These are phyloP conservation scores for Candida arabinofermentans DNA, from an alignment of 805 yeast species.

Conservation along the genomic window DNA sequence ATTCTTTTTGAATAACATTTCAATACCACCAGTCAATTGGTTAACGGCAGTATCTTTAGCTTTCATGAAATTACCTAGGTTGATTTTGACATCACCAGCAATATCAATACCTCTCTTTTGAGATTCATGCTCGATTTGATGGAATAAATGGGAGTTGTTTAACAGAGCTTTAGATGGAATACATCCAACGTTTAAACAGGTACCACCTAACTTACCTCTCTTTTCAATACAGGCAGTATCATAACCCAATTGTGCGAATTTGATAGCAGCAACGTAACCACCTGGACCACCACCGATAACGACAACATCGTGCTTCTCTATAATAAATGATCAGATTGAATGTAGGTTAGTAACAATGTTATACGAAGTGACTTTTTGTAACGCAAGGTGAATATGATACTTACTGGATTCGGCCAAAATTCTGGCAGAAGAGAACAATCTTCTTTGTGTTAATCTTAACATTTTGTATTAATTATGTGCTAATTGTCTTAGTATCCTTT, in stretches of 20 bases:
- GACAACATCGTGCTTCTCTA: slow-evolving; percentile 75
- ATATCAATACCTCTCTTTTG: slow-evolving; percentile 88
- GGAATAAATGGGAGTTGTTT: slow-evolving; percentile 92
- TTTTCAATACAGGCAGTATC: slow-evolving; percentile 96
- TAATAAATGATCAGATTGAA: neutral
- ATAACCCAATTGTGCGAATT: slow-evolving; percentile 93
- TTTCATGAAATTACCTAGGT: slow-evolving; percentile 76
- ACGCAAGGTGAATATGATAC: slow-evolving; percentile 4
- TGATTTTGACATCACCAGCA: slow-evolving; percentile 59
- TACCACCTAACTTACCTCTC: slow-evolving; percentile 96
- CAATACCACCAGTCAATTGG: slow-evolving; percentile 91
- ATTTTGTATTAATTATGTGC: slow-evolving; percentile 13
- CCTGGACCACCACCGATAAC: slow-evolving; percentile 99
- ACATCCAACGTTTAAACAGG: slow-evolving; percentile 98
- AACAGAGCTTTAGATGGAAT: slow-evolving; percentile 95
- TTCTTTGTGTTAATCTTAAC: slow-evolving; percentile 29
- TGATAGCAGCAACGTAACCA: slow-evolving; percentile 98
- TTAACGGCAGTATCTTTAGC: slow-evolving; percentile 90
- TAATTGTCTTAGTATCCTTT: no score
- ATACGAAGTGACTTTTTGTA: neutral
- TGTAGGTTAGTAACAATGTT: no score
- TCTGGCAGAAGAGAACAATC: slow-evolving; percentile 31
- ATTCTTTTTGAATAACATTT: slow-evolving; percentile 91
- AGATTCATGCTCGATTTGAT: slow-evolving; percentile 82
- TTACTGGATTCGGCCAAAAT: slow-evolving; percentile 25